phyloP scores from a whole-genome alignment of 148 eudicot genomes.

The Vaccinium darrowii region DNA sequence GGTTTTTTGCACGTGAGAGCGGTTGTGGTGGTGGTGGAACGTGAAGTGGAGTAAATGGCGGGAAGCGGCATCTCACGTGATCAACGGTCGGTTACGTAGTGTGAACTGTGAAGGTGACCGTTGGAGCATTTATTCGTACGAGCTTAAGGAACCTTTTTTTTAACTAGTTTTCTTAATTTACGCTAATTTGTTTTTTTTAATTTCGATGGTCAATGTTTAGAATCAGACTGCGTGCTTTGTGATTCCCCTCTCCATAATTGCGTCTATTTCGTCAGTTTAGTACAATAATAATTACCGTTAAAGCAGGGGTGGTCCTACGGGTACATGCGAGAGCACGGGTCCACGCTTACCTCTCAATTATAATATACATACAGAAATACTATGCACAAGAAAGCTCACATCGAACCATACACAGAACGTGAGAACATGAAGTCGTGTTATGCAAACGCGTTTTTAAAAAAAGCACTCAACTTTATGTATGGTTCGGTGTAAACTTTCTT shows the following conservation, averaged over 20 bases:
- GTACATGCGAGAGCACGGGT: too few relatives aligned
- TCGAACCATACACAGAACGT: too few relatives aligned
- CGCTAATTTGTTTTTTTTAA: background rate
- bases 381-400: too few relatives aligned
- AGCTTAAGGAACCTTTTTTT: background rate
- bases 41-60: constrained; percentile 19
- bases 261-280: background rate
- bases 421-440: too few relatives aligned
- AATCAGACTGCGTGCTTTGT: background rate
- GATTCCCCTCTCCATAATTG: background rate
- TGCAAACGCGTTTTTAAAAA: too few relatives aligned
- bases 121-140: background rate
- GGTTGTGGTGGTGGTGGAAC: background rate
- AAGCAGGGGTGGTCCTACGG: too few relatives aligned
- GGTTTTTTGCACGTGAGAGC: background rate
- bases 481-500: too few relatives aligned
- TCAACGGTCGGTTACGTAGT: constrained; percentile 15
- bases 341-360: too few relatives aligned
- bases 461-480: too few relatives aligned
- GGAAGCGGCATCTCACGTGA: constrained; percentile 13
- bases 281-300: background rate
- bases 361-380: too few relatives aligned
- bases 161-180: too few relatives aligned
- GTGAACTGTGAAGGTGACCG: constrained; percentile 7
- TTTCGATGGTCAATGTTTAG: background rate